Evolutionary conservation across 306 rosid species (phyloP), one percentile per base, ranked within the genome.

Genomic region (Vigna unguiculata): DNA sequence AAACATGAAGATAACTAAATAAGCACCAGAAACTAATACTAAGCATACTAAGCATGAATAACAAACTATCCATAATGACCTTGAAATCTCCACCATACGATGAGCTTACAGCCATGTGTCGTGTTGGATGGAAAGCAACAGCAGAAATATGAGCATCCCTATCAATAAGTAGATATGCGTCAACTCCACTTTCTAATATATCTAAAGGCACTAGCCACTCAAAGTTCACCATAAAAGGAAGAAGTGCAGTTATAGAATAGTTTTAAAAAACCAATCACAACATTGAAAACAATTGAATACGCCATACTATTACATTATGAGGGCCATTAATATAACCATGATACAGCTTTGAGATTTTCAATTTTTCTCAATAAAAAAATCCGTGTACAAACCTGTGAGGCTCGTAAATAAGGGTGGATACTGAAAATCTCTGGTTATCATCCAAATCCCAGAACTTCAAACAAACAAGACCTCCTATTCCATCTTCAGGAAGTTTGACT

Each of bases 81-180:
- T 92, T 95, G 88, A 95, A 95, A 84, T 95, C 99, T 75, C 97
- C 97, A 72, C 97, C 97, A 81, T 86, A 89, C 5, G 97, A 95
- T 80, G 92, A 64, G 76, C 91, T 95, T 74, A 87, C 97, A 69
- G 90, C 97, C 97, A 92, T 88, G 53, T 13, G 87, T 20, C 78
- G 83, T 40, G 85, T 71, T 22, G 99, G 99, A 86, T 88, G 97
- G 77, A 89, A 92, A 81, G 88, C 87, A 65, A 92, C 78, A 21
- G 89, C 84, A 77, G 97, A 95, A 87, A 95, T 80, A 67, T 78
- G 85, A 75, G 93, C 96, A 86, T 89, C 96, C 88, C 99, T 95
- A 74, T 51, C 25, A 80, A 72, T 41, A 75, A 78, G 72, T 20
- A 77, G 51, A 30, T 53, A 53, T n/a, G 48, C 12, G 43, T 77